A percentile compares a stretch with the other conserved stretches of the same genome.
Evolutionary conservation across 208 protist species (phyloP).

Genomic region (Leishmania amazonensis): DNA sequence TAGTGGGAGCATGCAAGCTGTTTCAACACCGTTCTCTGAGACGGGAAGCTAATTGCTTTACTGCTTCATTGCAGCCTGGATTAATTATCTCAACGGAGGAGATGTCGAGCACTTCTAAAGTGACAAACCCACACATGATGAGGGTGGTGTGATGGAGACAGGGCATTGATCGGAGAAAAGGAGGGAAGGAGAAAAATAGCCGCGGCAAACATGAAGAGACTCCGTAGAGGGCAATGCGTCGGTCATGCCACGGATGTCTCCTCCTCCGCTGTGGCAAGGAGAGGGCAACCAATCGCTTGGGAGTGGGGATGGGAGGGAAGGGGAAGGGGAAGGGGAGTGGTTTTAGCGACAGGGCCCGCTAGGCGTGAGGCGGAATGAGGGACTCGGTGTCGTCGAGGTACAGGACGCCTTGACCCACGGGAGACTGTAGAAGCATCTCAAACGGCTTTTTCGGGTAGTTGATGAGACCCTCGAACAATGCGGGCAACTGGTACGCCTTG

Average conservation of each 20-base stretch:
- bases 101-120: background rate
- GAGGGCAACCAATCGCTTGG: too few species aligned
- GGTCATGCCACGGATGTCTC: background rate
- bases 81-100: background rate
- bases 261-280: background rate
- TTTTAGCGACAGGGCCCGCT: background rate
- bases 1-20: background rate
- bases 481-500: slow-evolving; percentile 32
- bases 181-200: background rate
- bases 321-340: background rate
- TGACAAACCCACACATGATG: background rate
- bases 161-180: background rate
- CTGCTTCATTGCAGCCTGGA: background rate
- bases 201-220: background rate
- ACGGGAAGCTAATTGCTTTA: background rate
- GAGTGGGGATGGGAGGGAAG: background rate
- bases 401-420: slow-evolving; percentile 70
- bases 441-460: slow-evolving; percentile 82
- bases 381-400: slow-evolving; percentile 58
- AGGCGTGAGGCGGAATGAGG: slow-evolving; percentile 30
- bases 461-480: slow-evolving; percentile 58
- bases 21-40: background rate
- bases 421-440: slow-evolving; percentile 87
- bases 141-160: background rate
- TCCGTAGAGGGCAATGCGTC: background rate